phyloP scores from a whole-genome alignment of 2,329 filamentous ascomycete species.

The Macroventuria anomochaeta region DNA sequence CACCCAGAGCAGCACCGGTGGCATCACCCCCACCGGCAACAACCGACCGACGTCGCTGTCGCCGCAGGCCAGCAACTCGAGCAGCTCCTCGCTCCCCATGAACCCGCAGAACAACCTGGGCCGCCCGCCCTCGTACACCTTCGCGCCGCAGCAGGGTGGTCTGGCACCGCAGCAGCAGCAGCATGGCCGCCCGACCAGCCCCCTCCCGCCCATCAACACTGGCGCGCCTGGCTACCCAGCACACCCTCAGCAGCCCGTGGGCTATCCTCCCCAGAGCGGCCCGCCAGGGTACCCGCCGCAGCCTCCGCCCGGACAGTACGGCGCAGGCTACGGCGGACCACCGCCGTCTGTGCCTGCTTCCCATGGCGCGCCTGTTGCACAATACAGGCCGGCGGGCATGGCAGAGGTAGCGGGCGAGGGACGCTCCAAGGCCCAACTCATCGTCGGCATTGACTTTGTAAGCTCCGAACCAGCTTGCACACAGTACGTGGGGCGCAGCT shows the following conservation, averaged over 20 bases:
- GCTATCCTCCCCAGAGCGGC: constrained; percentile 51
- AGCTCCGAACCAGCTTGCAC: constrained; percentile 17
- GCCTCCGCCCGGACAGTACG: constrained; percentile 33
- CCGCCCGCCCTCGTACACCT: constrained; percentile 69
- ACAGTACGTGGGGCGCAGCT: constrained; percentile 41
- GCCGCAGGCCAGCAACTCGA: constrained; percentile 49
- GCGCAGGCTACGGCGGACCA: constrained; percentile 36
- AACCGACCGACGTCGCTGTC: constrained; percentile 51
- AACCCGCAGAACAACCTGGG: constrained; percentile 62
- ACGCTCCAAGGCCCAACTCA: constrained; percentile 93
- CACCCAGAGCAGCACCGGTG: constrained; percentile 39
- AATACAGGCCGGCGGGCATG: constrained; percentile 42
- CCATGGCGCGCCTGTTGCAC: constrained; percentile 40
- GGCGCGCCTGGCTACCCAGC: constrained; percentile 54
- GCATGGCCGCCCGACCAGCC: constrained; percentile 59
- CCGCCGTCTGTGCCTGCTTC: constrained; percentile 39
- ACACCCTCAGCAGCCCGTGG: constrained; percentile 46
- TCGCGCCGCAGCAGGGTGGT: constrained; percentile 51
- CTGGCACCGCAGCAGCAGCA: constrained; percentile 42
- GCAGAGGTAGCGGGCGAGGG: constrained; percentile 85
- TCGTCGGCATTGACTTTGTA: constrained; percentile 99
- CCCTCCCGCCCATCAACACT: constrained; percentile 64
- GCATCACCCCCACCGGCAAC: constrained; percentile 46
- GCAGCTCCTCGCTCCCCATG: constrained; percentile 56
- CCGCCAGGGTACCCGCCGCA: constrained; percentile 45